Conservation (phyloP, 1,284 basidiomycete genomes). For the Moesziomyces antarcticus region DNA sequence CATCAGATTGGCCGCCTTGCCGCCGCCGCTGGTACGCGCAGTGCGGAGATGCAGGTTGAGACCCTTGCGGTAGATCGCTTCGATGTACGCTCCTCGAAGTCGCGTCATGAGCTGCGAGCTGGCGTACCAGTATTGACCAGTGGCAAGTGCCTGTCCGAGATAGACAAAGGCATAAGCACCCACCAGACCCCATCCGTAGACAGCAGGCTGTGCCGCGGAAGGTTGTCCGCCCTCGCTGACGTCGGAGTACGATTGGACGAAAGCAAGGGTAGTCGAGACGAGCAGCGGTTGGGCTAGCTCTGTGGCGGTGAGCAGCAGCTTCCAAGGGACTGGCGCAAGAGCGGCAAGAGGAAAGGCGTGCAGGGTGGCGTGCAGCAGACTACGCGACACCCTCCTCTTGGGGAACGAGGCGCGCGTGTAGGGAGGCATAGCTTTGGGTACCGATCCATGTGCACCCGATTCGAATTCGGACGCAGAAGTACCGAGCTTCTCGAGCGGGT, state of each 20-base stretch:
- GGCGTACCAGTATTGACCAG: slow-evolving; percentile 50
- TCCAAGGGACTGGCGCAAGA: slow-evolving; percentile 51
- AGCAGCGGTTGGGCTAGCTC: slow-evolving; percentile 56
- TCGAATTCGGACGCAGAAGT: slow-evolving; percentile 2
- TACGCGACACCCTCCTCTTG: slow-evolving; percentile 9
- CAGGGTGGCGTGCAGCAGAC: slow-evolving; percentile 41
- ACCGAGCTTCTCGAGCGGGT: slow-evolving; percentile 25
- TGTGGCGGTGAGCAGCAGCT: slow-evolving; percentile 38
- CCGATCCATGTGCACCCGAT: not conserved
- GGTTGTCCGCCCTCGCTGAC: slow-evolving; percentile 10
- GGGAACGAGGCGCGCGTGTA: slow-evolving; percentile 20
- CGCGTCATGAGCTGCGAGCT: slow-evolving; percentile 47
- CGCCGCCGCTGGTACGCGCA: slow-evolving; percentile 53
- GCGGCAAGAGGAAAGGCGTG: slow-evolving; percentile 43
- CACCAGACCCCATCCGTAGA: slow-evolving; percentile 60
- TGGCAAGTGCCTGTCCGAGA: slow-evolving; percentile 46
- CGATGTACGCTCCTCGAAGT: slow-evolving; percentile 55
- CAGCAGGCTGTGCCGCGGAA: slow-evolving; percentile 35
- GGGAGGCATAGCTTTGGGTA: not conserved
- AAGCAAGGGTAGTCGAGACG: slow-evolving; percentile 53
- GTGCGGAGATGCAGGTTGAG: slow-evolving; percentile 53
- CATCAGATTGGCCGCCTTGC: slow-evolving; percentile 58
- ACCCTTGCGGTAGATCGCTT: slow-evolving; percentile 59
- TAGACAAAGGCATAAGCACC: slow-evolving; percentile 61
- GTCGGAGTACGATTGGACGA: slow-evolving; percentile 47